Evolutionary conservation across 2,329 filamentous ascomycete species (phyloP).

Genomic region (Exserohilum turcica): DNA sequence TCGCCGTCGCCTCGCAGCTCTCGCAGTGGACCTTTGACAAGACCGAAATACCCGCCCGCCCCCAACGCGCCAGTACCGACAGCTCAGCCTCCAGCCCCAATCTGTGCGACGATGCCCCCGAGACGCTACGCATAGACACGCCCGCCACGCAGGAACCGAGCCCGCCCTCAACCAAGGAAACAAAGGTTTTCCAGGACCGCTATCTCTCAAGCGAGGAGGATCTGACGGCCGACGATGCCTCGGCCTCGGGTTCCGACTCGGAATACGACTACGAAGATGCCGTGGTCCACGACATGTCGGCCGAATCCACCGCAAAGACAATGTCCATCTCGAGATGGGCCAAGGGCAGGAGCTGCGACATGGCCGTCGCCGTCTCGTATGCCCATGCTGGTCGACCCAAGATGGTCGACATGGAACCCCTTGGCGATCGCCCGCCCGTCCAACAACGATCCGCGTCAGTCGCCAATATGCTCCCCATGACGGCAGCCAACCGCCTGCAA

Average conservation of each 20-base stretch:
- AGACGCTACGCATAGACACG: slow-evolving; percentile 43
- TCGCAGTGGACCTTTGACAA: slow-evolving; percentile 48
- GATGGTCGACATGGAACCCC: slow-evolving; percentile 43
- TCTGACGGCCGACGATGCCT: slow-evolving; percentile 43
- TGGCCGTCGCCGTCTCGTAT: slow-evolving; percentile 46
- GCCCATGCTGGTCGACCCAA: slow-evolving; percentile 47
- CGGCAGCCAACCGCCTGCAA: slow-evolving; percentile 36
- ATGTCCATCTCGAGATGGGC: slow-evolving; percentile 43
- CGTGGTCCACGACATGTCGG: slow-evolving; percentile 36
- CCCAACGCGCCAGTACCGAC: slow-evolving; percentile 35
- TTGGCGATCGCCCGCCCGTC: slow-evolving; percentile 20
- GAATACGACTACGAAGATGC: slow-evolving; percentile 41
- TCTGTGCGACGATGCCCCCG: slow-evolving; percentile 42
- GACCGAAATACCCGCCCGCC: slow-evolving; percentile 28
- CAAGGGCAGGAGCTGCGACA: slow-evolving; percentile 44
- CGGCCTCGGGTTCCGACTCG: slow-evolving; percentile 25
- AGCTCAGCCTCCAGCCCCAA: slow-evolving; percentile 45
- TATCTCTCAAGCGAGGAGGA: slow-evolving; percentile 49
- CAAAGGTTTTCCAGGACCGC: slow-evolving; percentile 40
- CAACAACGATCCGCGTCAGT: slow-evolving; percentile 43
- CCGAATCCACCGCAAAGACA: slow-evolving; percentile 36
- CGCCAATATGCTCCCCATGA: slow-evolving; percentile 35
- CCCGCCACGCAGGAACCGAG: slow-evolving; percentile 20
- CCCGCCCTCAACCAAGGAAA: slow-evolving; percentile 26
- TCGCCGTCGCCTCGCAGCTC: slow-evolving; percentile 41